Conservation (phyloP, 495 filamentous ascomycete genomes). For the Penicillium cinerascens region DNA sequence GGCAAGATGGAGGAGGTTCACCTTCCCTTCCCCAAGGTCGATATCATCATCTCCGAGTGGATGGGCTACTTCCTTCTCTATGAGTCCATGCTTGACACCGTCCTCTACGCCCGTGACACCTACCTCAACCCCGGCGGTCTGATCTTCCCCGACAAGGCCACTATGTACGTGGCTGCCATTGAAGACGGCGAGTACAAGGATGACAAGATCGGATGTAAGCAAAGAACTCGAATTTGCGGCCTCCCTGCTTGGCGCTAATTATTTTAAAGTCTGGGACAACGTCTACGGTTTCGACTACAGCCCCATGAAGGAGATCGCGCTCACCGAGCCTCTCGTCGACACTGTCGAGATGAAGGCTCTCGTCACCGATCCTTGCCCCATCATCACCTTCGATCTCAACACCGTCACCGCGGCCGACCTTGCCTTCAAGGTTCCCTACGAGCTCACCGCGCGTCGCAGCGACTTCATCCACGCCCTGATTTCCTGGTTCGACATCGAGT, state of each 20-base stretch:
- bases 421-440: slow-evolving; percentile 68
- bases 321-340: slow-evolving; percentile 80
- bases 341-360: slow-evolving; percentile 75
- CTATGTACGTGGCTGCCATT: slow-evolving; percentile 84
- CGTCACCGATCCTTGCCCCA: slow-evolving; percentile 70
- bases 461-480: slow-evolving; percentile 96
- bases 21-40: slow-evolving; percentile 84
- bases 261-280: slow-evolving; percentile 82
- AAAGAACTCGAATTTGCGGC: not conserved
- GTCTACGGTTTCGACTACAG: slow-evolving; percentile 98
- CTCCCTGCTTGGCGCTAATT: not conserved
- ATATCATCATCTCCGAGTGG: slow-evolving; percentile 99
- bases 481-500: slow-evolving; percentile 98
- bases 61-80: slow-evolving; percentile 99
- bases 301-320: slow-evolving; percentile 78
- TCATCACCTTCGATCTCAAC: slow-evolving; percentile 83
- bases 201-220: slow-evolving; percentile 80
- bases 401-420: slow-evolving; percentile 70
- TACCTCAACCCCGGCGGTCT: slow-evolving; percentile 83
- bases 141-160: slow-evolving; percentile 88
- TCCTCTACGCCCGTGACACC: slow-evolving; percentile 87
- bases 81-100: slow-evolving; percentile 96
- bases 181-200: slow-evolving; percentile 85
- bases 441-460: slow-evolving; percentile 66
- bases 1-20: slow-evolving; percentile 95